These are phyloP conservation scores for Macrocybe gigantea DNA, from an alignment of 768 basidiomycete genomes.

Conservation along the genomic window DNA sequence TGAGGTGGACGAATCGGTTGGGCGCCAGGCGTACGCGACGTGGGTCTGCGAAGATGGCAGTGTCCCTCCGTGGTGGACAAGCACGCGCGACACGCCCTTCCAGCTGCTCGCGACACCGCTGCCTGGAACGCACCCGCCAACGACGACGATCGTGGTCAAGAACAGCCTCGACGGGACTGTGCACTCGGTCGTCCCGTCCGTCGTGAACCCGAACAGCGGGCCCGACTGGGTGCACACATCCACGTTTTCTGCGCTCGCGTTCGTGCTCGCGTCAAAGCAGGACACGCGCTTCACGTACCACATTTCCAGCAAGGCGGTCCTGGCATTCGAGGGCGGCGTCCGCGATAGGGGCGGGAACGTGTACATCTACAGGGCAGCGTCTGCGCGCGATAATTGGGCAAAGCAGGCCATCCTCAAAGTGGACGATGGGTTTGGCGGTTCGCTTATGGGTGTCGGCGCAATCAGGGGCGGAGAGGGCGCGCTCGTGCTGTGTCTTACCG, in stretches of 20 bases:
- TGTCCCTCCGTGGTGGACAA: conserved; percentile 34
- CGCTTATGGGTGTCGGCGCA: conserved; percentile 70
- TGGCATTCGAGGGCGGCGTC: conserved; percentile 82
- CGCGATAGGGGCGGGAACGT: conserved; percentile 71
- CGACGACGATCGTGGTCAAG: conserved; percentile 55
- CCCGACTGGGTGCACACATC: conserved; percentile 65
- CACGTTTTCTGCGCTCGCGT: conserved; percentile 89
- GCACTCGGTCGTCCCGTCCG: conserved; percentile 40
- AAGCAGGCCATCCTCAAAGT: conserved; percentile 81
- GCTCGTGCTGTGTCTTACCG: conserved; percentile 64
- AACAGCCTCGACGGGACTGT: conserved; percentile 68
- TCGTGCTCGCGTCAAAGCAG: conserved; percentile 89
- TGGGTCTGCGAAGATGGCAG: conserved; percentile 56
- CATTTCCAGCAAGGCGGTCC: conserved; percentile 43
- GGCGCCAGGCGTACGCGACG: conserved; percentile 56
- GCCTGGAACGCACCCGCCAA: conserved; percentile 39
- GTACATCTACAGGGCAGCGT: conserved; percentile 72
- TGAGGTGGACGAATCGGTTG: conserved; percentile 75
- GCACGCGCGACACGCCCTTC: conserved; percentile 29
- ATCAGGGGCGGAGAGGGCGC: conserved; percentile 27
- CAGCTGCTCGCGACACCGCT: conserved; percentile 67
- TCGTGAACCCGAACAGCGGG: conserved; percentile 9
- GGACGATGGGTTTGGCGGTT: conserved; percentile 62
- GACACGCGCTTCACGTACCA: conserved; percentile 89
- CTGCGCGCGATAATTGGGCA: conserved; percentile 50